phyloP scores from a whole-genome alignment of 2,329 filamentous ascomycete genomes.

The Torrubiellomyces zombiae region DNA sequence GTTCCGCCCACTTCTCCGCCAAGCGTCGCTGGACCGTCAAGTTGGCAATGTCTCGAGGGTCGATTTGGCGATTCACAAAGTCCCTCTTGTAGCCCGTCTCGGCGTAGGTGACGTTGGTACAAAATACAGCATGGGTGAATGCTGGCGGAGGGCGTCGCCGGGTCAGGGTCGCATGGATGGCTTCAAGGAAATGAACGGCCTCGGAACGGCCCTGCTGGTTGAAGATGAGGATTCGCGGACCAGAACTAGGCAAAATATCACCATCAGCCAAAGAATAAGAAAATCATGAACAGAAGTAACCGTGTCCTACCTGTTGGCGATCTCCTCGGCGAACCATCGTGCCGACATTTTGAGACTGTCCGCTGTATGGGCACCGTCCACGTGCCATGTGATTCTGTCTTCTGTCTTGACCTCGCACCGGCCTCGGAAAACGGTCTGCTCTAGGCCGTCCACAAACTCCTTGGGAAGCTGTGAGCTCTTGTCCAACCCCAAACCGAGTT shows the following conservation, averaged over 20 bases:
- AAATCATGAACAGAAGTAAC: too few species aligned
- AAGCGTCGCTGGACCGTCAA: constrained; percentile 36
- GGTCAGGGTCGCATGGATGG: constrained; percentile 21
- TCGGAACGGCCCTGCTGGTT: constrained; percentile 57
- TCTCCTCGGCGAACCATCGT: constrained; percentile 57
- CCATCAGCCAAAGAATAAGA: too few species aligned
- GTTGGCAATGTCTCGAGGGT: constrained; percentile 32
- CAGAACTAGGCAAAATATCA: constrained; percentile 10
- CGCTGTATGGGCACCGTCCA: constrained; percentile 85
- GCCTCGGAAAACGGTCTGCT: constrained; percentile 61
- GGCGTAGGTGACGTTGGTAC: constrained; percentile 52
- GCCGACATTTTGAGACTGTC: constrained; percentile 75
- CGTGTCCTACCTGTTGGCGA: constrained; percentile 14
- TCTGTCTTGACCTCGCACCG: constrained; percentile 51
- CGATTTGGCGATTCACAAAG: constrained; percentile 38
- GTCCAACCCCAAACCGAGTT: constrained; percentile 20
- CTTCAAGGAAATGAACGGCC: constrained; percentile 34
- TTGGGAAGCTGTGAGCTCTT: constrained; percentile 28
- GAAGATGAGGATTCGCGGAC: constrained; percentile 54
- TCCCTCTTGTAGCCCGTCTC: constrained; percentile 35
- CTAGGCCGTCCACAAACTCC: constrained; percentile 56
- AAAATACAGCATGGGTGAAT: constrained; percentile 68
- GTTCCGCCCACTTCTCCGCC: constrained; percentile 29
- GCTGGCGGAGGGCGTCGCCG: constrained; percentile 13
- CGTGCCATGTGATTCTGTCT: constrained; percentile 54